Evolutionary conservation across 495 filamentous ascomycete genomes (phyloP).

Genomic region (Penicillium crystallinum): DNA sequence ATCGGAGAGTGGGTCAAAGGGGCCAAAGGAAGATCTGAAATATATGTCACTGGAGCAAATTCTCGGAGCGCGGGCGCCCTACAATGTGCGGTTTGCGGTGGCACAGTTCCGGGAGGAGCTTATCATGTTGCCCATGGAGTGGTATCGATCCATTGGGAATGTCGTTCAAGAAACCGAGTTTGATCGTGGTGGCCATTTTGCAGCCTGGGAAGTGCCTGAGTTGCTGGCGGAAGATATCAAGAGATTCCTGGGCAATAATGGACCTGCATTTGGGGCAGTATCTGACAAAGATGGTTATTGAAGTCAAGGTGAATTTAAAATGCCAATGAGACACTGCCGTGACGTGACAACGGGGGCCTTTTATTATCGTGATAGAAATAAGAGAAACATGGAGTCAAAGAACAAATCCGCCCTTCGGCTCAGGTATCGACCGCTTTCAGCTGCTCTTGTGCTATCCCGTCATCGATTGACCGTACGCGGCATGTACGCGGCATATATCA

Average conservation of each 20-base stretch:
- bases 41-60: slow-evolving; percentile 15
- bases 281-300: slow-evolving; percentile 33
- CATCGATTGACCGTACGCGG: slow-evolving; percentile 18
- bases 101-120: slow-evolving; percentile 44
- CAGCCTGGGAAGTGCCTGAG: slow-evolving; percentile 47
- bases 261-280: slow-evolving; percentile 36
- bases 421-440: slow-evolving; percentile 11
- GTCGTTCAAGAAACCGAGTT: slow-evolving; percentile 39
- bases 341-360: slow-evolving; percentile 22
- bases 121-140: slow-evolving; percentile 33
- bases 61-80: slow-evolving; percentile 13
- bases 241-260: slow-evolving; percentile 40
- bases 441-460: slow-evolving; percentile 15
- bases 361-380: slow-evolving; percentile 31
- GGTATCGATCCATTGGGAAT: slow-evolving; percentile 37
- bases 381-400: slow-evolving; percentile 19
- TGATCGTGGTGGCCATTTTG: slow-evolving; percentile 48
- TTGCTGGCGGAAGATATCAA: slow-evolving; percentile 36
- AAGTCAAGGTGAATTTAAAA: not conserved
- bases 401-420: slow-evolving; percentile 6
- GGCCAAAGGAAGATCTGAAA: slow-evolving; percentile 2
- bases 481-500: slow-evolving; percentile 25
- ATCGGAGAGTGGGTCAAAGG: slow-evolving; percentile 5
- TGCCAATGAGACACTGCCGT: slow-evolving; percentile 38
- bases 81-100: slow-evolving; percentile 36